Percentiles rank a stretch among this genome's conserved stretches.
phyloP scores from a whole-genome alignment of 2,329 filamentous ascomycete species.

The Ampelomyces quisqualis region DNA sequence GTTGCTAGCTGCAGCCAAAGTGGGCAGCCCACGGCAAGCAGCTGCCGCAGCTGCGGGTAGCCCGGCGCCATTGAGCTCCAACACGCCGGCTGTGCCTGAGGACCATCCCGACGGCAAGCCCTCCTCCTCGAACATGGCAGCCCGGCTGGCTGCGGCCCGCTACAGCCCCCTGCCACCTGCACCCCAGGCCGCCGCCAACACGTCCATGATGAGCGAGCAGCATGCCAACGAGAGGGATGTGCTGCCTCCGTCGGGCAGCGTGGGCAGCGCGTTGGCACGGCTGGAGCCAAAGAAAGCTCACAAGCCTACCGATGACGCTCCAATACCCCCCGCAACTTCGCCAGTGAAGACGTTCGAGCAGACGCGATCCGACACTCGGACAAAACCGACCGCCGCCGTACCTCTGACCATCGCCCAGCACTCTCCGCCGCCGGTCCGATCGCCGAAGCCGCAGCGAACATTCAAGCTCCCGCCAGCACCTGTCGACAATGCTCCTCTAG shows the following conservation, averaged over 20 bases:
- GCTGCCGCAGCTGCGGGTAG: conserved; percentile 16
- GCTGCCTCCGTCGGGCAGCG: conserved; percentile 37
- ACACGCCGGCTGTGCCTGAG: conserved; percentile 33
- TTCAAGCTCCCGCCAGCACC: conserved; percentile 35
- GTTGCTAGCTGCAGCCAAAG: conserved; percentile 49
- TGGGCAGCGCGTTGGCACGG: conserved; percentile 36
- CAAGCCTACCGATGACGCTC: no score
- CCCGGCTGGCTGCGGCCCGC: conserved; percentile 62
- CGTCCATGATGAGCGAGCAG: conserved; percentile 21
- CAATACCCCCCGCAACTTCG: conserved; percentile 62
- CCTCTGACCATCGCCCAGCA: conserved; percentile 24
- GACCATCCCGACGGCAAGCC: conserved; percentile 40
- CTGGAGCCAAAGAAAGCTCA: conserved; percentile 25
- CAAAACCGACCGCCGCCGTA: conserved; percentile 8
- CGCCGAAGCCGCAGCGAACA: conserved; percentile 47
- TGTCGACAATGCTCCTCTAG: conserved; percentile 16
- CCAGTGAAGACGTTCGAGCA: conserved; percentile 70
- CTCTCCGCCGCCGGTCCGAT: conserved; percentile 40
- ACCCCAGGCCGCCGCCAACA: conserved; percentile 12
- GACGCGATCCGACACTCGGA: conserved; percentile 34
- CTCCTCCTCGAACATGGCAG: conserved; percentile 63
- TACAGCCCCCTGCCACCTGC: conserved; percentile 50
- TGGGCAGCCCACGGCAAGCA: conserved; percentile 29
- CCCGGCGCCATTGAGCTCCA: conserved; percentile 31
- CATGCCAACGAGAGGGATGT: conserved; percentile 30